These are phyloP conservation scores for Stachybotrys elegans DNA, from an alignment of 2,329 filamentous ascomycete species.

Conservation along the genomic window DNA sequence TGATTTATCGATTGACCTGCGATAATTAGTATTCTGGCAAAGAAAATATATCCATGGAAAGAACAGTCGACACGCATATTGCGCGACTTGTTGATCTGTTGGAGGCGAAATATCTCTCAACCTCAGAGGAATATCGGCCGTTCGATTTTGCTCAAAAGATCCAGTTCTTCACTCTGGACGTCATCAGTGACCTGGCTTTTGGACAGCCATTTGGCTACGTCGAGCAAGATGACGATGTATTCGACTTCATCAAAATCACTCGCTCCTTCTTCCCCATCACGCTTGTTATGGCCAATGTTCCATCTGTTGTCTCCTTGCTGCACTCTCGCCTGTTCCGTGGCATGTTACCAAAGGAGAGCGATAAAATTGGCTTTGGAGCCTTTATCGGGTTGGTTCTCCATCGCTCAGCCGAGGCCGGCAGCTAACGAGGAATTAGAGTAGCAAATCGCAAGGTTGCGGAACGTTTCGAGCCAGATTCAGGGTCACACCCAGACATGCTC, in stretches of 20 bases:
- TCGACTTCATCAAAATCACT: constrained; percentile 41
- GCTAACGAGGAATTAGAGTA: constrained; percentile 1
- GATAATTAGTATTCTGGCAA: no score
- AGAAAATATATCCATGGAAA: no score
- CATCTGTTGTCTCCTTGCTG: constrained; percentile 34
- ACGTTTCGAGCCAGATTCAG: constrained; percentile 13
- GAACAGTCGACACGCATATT: constrained; percentile 45
- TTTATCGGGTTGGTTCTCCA: constrained; percentile 23
- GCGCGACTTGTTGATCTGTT: constrained; percentile 41
- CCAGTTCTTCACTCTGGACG: constrained; percentile 49
- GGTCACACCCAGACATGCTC: constrained; percentile 25
- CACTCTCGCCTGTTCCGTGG: constrained; percentile 34
- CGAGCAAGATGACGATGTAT: constrained; percentile 38
- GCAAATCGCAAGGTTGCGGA: constrained; percentile 11
- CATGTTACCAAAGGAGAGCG: constrained; percentile 33
- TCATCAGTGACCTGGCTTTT: constrained; percentile 47
- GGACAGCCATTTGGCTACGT: constrained; percentile 44
- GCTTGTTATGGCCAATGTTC: constrained; percentile 36
- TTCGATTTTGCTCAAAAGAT: constrained; percentile 48
- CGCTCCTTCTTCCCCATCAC: constrained; percentile 36
- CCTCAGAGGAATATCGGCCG: constrained; percentile 25
- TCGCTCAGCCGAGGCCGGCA: no score
- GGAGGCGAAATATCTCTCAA: constrained; percentile 36
- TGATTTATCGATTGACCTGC: no score
- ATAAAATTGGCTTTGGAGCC: constrained; percentile 32